phyloP scores from a whole-genome alignment of 2,329 filamentous ascomycete genomes.

The Penicillium sp. region DNA sequence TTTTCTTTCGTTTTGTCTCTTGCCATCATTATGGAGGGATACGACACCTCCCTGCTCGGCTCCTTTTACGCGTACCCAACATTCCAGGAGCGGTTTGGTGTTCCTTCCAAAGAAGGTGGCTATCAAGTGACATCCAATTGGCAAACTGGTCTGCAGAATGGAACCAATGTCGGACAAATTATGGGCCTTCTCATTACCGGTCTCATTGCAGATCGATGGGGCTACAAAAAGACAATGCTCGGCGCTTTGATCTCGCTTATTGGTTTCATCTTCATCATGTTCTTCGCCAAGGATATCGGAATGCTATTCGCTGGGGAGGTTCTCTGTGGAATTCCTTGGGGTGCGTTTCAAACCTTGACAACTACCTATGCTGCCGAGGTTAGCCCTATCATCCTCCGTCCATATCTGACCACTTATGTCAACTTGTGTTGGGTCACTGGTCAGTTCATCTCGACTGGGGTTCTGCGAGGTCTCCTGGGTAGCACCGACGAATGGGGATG shows the following conservation, averaged over 20 bases:
- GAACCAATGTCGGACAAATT: slow-evolving; percentile 22
- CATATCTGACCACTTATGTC: slow-evolving; percentile 37
- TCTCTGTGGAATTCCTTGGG: neutral
- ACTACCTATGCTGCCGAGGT: neutral
- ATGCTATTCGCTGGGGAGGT: neutral
- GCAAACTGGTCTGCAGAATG: slow-evolving; percentile 33
- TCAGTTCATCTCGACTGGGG: slow-evolving; percentile 38
- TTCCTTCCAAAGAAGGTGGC: slow-evolving; percentile 16
- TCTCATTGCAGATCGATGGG: slow-evolving; percentile 30
- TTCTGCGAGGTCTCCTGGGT: slow-evolving; percentile 36
- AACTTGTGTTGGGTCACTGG: slow-evolving; percentile 45
- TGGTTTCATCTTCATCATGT: slow-evolving; percentile 48
- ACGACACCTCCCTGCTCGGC: slow-evolving; percentile 38
- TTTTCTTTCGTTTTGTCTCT: slow-evolving; percentile 41
- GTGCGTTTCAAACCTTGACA: neutral
- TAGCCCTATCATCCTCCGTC: slow-evolving; percentile 36
- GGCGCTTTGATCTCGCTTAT: slow-evolving; percentile 41
- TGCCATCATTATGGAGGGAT: slow-evolving; percentile 44
- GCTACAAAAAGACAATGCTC: slow-evolving; percentile 31
- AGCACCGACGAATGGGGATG: slow-evolving; percentile 33
- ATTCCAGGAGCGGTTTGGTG: slow-evolving; percentile 34
- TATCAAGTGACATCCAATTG: slow-evolving; percentile 31
- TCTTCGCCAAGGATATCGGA: slow-evolving; percentile 30
- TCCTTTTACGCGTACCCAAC: slow-evolving; percentile 33
- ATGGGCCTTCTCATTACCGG: slow-evolving; percentile 31